Evolutionary conservation across 2,329 filamentous ascomycete species (phyloP).

Genomic region (Pochonia chlamydosporia): DNA sequence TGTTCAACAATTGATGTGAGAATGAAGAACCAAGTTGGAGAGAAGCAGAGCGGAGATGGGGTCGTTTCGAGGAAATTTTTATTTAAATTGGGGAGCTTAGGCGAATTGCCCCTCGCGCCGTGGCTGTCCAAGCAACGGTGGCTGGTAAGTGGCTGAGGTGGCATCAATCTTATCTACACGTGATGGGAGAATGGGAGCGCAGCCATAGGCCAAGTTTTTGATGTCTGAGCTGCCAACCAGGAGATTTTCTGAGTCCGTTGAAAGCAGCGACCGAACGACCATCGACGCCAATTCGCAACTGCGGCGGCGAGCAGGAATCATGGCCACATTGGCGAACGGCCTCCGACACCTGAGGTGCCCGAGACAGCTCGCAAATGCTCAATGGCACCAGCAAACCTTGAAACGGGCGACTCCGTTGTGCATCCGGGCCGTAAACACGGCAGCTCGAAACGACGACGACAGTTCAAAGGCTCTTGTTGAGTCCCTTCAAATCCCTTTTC

Average conservation of each 20-base stretch:
- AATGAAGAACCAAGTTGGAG: slow-evolving; percentile 14
- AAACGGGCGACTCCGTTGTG: slow-evolving; percentile 17
- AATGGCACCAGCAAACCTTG: slow-evolving; percentile 22
- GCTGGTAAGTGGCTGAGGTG: slow-evolving; percentile 12
- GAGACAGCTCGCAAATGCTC: slow-evolving; percentile 21
- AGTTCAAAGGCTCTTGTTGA: slow-evolving; percentile 15
- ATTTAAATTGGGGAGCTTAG: slow-evolving; percentile 14
- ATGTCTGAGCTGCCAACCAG: neutral
- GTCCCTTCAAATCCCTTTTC: slow-evolving; percentile 22
- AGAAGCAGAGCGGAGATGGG: neutral
- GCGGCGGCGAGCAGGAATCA: slow-evolving; percentile 17
- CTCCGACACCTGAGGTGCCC: slow-evolving; percentile 30
- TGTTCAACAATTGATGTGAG: slow-evolving; percentile 11
- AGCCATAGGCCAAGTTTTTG: neutral
- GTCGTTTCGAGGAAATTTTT: slow-evolving; percentile 25
- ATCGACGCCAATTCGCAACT: neutral
- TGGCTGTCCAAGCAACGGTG: slow-evolving; percentile 14
- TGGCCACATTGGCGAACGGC: slow-evolving; percentile 29
- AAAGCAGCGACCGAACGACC: neutral
- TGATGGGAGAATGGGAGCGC: slow-evolving; percentile 7
- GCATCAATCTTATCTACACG: slow-evolving; percentile 16
- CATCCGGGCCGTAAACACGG: slow-evolving; percentile 18
- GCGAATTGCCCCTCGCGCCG: slow-evolving; percentile 27
- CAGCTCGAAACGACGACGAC: slow-evolving; percentile 12
- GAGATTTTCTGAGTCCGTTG: neutral